Percentiles rank a stretch among this genome's conserved stretches.
These are phyloP conservation scores for Geranium incanum DNA, from an alignment of 441 rosid genomes.

Conservation along the genomic window DNA sequence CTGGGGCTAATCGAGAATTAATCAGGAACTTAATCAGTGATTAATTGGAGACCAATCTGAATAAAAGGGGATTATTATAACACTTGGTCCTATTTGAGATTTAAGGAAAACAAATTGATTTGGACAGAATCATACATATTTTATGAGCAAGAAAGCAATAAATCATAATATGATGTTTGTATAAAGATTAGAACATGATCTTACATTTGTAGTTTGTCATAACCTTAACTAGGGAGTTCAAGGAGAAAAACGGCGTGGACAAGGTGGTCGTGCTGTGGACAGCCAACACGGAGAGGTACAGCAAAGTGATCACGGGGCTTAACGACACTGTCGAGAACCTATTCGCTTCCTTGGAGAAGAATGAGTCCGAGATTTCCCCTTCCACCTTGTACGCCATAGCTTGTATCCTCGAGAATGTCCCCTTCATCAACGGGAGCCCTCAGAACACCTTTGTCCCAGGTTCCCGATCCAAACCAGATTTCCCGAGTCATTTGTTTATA, in stretches of 20 bases:
- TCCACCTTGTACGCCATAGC: conserved; percentile 80
- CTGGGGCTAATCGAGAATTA: too few species aligned
- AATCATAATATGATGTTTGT: too few species aligned
- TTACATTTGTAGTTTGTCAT: background rate
- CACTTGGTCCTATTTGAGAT: too few species aligned
- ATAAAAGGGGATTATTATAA: too few species aligned
- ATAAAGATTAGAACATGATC: too few species aligned
- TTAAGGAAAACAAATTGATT: too few species aligned
- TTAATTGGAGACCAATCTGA: too few species aligned
- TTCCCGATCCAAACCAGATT: conserved; percentile 9
- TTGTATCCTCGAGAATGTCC: conserved; percentile 69
- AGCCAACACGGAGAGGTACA: conserved; percentile 94
- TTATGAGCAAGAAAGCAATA: too few species aligned
- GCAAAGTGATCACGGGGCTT: conserved; percentile 67
- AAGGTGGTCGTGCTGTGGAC: conserved; percentile 86
- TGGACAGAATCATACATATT: too few species aligned
- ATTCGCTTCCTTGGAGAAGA: conserved; percentile 58
- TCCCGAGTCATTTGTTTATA: too few species aligned
- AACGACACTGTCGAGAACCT: conserved; percentile 78
- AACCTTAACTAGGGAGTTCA: conserved; percentile 55
- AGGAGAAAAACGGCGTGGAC: conserved; percentile 73
- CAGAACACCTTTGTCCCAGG: conserved; percentile 96
- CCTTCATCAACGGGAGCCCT: conserved; percentile 95
- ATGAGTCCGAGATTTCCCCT: conserved; percentile 87
- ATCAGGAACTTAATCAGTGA: too few species aligned